Conservation (phyloP, 257 asterid genomes). For the Solanum sejunctum region DNA sequence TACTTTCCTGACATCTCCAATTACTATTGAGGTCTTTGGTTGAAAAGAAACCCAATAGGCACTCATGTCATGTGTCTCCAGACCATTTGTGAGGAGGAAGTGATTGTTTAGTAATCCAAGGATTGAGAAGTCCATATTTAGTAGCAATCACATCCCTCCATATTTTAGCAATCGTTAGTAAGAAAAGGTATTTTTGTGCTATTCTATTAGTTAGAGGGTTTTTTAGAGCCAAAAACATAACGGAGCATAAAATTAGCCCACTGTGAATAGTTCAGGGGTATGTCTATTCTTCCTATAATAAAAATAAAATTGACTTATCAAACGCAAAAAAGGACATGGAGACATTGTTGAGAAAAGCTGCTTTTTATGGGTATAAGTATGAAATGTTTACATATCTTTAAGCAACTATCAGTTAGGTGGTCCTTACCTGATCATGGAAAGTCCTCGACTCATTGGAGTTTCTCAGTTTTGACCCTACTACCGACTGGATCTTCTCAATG, state of each 20-base stretch:
- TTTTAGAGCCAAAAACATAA: neutral
- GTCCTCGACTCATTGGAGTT: slow-evolving; percentile 75
- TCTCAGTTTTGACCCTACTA: slow-evolving; percentile 66
- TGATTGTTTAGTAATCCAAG: neutral
- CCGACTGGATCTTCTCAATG: slow-evolving; percentile 76
- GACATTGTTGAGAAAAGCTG: neutral
- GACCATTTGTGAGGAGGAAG: neutral
- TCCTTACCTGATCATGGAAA: slow-evolving; percentile 84
- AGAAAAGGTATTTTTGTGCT: neutral
- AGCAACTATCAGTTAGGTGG: neutral
- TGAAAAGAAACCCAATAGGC: neutral
- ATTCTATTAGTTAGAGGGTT: neutral
- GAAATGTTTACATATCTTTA: neutral
- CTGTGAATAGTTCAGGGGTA: neutral
- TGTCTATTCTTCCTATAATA: neutral
- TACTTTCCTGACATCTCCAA: neutral
- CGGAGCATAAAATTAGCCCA: neutral
- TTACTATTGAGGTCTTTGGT: neutral
- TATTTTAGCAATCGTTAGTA: neutral
- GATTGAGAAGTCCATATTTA: neutral
- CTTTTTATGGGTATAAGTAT: neutral
- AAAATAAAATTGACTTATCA: neutral
- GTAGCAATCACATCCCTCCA: neutral
- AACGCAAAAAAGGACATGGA: neutral
- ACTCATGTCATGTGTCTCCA: neutral